Evolutionary conservation across 2,329 filamentous ascomycete species (phyloP).

Genomic region (Clonostachys solani): DNA sequence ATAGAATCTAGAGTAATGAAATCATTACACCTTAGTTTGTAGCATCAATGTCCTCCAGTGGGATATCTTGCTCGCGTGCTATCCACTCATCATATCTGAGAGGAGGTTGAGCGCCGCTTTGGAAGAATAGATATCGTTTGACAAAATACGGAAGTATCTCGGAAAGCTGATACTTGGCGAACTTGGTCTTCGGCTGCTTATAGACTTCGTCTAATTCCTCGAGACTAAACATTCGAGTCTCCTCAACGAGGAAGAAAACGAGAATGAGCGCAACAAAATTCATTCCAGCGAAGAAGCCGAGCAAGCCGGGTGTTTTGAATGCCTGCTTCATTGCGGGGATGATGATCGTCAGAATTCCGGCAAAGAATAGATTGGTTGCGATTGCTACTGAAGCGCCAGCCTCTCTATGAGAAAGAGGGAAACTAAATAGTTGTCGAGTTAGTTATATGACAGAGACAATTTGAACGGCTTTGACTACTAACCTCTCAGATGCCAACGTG

Average conservation of each 20-base stretch:
- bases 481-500: conserved; percentile 31
- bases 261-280: conserved; percentile 34
- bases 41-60: too few relatives aligned
- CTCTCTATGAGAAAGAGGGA: conserved; percentile 36
- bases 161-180: conserved; percentile 19
- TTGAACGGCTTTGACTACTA: too few relatives aligned
- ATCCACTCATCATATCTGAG: background rate
- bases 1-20: too few relatives aligned
- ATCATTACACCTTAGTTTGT: too few relatives aligned
- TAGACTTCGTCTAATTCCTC: conserved; percentile 28
- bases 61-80: background rate
- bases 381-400: conserved; percentile 27
- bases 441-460: background rate
- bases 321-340: conserved; percentile 20
- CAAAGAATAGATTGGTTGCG: conserved; percentile 31
- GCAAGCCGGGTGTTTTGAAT: conserved; percentile 32
- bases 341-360: conserved; percentile 28
- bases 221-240: conserved; percentile 26
- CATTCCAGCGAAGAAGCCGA: conserved; percentile 12
- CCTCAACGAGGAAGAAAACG: conserved; percentile 34
- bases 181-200: conserved; percentile 20
- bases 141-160: conserved; percentile 19
- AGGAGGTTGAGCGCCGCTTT: background rate
- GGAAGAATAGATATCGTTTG: background rate
- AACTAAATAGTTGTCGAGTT: conserved; percentile 13